These are phyloP conservation scores for Orbilia javanica DNA, from an alignment of 2,329 filamentous ascomycete species.

Conservation along the genomic window DNA sequence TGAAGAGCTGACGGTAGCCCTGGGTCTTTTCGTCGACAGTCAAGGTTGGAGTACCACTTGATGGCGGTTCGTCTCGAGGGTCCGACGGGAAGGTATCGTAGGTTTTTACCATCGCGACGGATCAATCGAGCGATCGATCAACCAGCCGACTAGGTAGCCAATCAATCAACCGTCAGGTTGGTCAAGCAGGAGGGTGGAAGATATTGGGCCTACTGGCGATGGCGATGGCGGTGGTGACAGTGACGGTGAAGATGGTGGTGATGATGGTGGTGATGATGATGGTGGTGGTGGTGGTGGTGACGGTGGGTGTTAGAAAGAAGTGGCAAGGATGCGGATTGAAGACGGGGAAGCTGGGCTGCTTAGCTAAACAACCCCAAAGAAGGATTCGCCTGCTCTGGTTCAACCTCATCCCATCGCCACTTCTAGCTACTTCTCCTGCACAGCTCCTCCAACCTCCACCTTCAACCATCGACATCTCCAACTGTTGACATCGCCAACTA, in stretches of 20 bases:
- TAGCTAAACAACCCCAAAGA: neutral
- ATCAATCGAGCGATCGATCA: neutral
- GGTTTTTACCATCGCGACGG: slow-evolving; percentile 36
- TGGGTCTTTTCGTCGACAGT: slow-evolving; percentile 46
- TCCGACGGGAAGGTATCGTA: slow-evolving; percentile 50
- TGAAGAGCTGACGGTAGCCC: slow-evolving; percentile 50
- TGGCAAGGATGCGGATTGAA: too few relatives aligned
- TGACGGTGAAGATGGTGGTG: neutral
- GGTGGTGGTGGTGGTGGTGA: too few relatives aligned
- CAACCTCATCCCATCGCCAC: slow-evolving; percentile 15
- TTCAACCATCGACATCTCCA: neutral
- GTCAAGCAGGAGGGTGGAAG: neutral
- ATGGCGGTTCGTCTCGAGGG: slow-evolving; percentile 45
- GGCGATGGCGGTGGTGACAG: neutral
- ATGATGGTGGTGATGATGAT: neutral
- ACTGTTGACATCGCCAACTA: neutral
- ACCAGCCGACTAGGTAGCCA: neutral
- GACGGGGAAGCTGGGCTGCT: neutral
- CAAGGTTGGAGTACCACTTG: slow-evolving; percentile 25
- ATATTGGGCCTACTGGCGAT: neutral
- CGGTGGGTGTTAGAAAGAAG: too few relatives aligned
- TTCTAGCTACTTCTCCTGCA: too few relatives aligned
- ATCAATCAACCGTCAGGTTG: neutral
- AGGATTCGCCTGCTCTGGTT: neutral
- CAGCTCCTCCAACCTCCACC: neutral